phyloP scores from a whole-genome alignment of 306 rosid genomes.

The Benincasa hispida region DNA sequence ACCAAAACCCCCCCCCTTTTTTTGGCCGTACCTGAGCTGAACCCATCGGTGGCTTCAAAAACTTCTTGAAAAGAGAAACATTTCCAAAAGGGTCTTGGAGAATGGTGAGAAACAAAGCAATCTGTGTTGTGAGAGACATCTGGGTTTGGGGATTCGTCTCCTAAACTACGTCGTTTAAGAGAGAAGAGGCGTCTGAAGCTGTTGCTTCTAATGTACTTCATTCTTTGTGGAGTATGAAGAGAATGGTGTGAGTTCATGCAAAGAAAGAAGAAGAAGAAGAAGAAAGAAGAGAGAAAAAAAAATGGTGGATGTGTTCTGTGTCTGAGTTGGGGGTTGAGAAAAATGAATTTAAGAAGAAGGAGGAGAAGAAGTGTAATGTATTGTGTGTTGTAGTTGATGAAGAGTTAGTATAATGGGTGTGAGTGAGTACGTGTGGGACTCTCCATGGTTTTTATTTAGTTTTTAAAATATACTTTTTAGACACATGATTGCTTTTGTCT shows the following conservation, averaged over 20 bases:
- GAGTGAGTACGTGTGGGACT: conserved; percentile 2
- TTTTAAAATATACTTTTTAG: background rate
- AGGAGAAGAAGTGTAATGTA: background rate
- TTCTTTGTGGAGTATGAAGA: background rate
- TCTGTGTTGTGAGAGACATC: conserved; percentile 17
- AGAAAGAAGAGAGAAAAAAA: background rate
- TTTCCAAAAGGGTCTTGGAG: conserved; percentile 72
- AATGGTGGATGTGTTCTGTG: background rate
- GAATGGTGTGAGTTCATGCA: conserved; percentile 36
- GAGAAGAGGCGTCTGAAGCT: conserved; percentile 78
- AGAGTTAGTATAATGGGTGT: background rate
- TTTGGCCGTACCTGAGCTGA: conserved; percentile 46
- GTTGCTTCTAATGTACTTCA: conserved; percentile 56
- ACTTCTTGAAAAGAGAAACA: conserved; percentile 72
- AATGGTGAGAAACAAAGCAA: background rate
- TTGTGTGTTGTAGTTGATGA: background rate
- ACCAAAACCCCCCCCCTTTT: no score
- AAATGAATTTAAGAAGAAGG: conserved; percentile 3
- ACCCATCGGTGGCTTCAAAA: conserved; percentile 62
- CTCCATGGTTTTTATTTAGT: background rate
- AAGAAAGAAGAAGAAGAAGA: background rate
- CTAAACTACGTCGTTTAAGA: conserved; percentile 37
- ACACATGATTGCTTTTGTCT: background rate
- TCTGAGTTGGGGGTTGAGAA: background rate
- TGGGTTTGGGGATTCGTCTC: conserved; percentile 21